Conservation (phyloP, 345 rosid genomes). For the Pistacia vera region DNA sequence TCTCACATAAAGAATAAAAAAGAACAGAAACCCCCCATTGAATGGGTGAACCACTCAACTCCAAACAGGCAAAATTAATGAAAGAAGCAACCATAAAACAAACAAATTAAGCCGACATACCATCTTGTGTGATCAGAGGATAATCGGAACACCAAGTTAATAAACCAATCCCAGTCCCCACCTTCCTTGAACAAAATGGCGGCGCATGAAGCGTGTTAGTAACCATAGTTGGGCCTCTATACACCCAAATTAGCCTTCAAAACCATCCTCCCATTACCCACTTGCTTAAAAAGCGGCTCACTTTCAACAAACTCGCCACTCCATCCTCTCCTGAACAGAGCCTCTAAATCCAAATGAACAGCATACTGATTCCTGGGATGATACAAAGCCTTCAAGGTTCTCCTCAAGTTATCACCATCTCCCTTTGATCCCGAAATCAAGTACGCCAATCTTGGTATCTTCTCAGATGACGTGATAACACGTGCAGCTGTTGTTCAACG, state of each 20-base stretch:
- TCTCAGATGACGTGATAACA: constrained; percentile 22
- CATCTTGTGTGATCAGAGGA: constrained; percentile 92
- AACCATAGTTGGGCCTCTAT: constrained; percentile 91
- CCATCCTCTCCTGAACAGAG: constrained; percentile 73
- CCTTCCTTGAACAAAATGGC: constrained; percentile 73
- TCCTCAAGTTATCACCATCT: constrained; percentile 69
- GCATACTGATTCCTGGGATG: constrained; percentile 89
- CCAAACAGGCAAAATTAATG: neutral
- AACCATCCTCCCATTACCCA: constrained; percentile 75
- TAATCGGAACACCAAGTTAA: constrained; percentile 85
- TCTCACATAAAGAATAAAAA: neutral
- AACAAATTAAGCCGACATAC: constrained; percentile 32
- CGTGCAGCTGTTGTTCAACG: constrained; percentile 51
- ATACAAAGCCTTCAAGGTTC: constrained; percentile 75
- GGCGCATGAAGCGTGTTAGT: constrained; percentile 91
- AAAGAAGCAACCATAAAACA: neutral
- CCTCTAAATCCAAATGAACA: constrained; percentile 83
- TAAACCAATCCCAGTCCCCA: constrained; percentile 94
- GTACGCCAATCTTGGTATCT: constrained; percentile 67
- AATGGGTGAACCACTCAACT: no score
- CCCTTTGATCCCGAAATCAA: constrained; percentile 82
- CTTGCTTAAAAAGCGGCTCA: constrained; percentile 41
- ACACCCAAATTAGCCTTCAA: constrained; percentile 81
- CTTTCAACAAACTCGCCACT: constrained; percentile 50
- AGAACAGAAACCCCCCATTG: neutral